These are phyloP conservation scores for Immersiella caudata DNA, from an alignment of 495 filamentous ascomycete genomes.

Conservation along the genomic window DNA sequence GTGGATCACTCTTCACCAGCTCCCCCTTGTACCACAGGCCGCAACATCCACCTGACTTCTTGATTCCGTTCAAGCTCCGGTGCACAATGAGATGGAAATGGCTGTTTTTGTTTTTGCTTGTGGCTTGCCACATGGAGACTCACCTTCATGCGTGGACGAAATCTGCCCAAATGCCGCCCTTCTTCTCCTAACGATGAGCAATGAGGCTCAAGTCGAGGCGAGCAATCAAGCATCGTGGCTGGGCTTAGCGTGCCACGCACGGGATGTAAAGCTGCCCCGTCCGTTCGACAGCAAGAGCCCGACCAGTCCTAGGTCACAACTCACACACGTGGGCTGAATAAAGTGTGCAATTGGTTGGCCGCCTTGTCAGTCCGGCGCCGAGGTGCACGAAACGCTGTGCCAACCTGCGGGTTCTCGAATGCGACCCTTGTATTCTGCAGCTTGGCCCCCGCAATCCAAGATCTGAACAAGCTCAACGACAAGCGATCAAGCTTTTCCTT, in stretches of 20 bases:
- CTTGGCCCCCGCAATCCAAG: constrained; percentile 12
- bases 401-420: background rate
- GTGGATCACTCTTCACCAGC: background rate
- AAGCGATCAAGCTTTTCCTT: background rate
- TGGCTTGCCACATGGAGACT: too few relatives aligned
- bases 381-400: constrained; percentile 1
- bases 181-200: too few relatives aligned
- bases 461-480: constrained; percentile 1
- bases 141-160: too few relatives aligned
- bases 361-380: constrained; percentile 11
- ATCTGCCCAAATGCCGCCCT: too few relatives aligned
- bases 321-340: constrained; percentile 25
- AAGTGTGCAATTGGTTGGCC: constrained; percentile 23
- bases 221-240: background rate
- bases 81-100: too few relatives aligned
- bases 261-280: background rate
- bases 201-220: background rate
- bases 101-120: too few relatives aligned
- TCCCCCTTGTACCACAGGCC: too few relatives aligned
- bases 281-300: background rate
- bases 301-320: background rate
- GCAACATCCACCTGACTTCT: too few relatives aligned
- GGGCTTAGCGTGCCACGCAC: background rate
- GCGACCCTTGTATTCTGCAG: background rate
- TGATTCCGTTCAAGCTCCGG: too few relatives aligned